Evolutionary conservation across 441 rosid genomes (phyloP).

Genomic region (Croton laevigatus): DNA sequence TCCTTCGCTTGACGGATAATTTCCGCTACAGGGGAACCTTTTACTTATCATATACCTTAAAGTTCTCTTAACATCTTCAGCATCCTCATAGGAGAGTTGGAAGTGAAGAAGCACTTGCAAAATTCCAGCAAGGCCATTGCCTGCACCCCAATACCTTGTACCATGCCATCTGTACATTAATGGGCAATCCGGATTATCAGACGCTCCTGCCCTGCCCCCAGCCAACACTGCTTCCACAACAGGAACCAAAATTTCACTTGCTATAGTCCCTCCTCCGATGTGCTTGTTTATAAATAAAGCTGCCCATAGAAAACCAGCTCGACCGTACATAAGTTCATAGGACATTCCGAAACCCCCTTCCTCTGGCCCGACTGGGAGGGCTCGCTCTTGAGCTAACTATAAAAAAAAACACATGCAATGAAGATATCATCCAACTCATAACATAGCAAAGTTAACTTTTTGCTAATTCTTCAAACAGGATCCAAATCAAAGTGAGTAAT

Average conservation of each 20-base stretch:
- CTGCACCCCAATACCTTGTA: slow-evolving; percentile 91
- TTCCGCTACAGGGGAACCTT: slow-evolving; percentile 70
- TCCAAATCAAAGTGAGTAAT: too few relatives aligned
- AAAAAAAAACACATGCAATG: background rate
- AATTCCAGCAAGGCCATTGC: slow-evolving; percentile 85
- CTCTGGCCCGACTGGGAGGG: slow-evolving; percentile 77
- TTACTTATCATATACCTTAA: slow-evolving; percentile 80
- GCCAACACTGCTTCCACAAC: slow-evolving; percentile 69
- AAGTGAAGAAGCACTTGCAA: slow-evolving; percentile 74
- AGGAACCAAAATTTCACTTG: slow-evolving; percentile 47
- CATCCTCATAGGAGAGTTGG: slow-evolving; percentile 46
- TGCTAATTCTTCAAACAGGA: too few relatives aligned
- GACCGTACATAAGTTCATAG: slow-evolving; percentile 77
- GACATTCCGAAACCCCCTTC: slow-evolving; percentile 97
- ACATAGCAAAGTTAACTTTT: background rate
- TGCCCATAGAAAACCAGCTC: slow-evolving; percentile 89
- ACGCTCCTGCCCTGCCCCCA: slow-evolving; percentile 86
- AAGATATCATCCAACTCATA: background rate
- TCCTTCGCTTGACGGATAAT: slow-evolving; percentile 88
- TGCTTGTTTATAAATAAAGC: slow-evolving; percentile 68
- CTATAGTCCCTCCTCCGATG: slow-evolving; percentile 52
- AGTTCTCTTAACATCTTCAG: slow-evolving; percentile 67
- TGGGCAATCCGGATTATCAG: slow-evolving; percentile 65
- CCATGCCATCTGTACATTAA: slow-evolving; percentile 91
- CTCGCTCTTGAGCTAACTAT: slow-evolving; percentile 72